These are phyloP conservation scores for Fraxinus excelsior DNA, from an alignment of 257 asterid species.

Conservation along the genomic window DNA sequence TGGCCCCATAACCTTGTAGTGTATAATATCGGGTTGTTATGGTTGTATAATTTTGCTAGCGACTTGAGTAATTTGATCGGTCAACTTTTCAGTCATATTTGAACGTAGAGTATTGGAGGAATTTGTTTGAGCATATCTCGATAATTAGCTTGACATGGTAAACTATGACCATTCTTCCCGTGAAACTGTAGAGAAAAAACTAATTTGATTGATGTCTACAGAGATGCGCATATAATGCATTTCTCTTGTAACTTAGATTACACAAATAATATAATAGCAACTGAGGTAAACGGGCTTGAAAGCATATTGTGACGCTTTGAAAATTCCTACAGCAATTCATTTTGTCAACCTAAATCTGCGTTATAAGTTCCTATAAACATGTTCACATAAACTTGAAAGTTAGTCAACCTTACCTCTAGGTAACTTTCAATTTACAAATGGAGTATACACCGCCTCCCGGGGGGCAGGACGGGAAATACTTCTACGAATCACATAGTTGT, in stretches of 20 bases:
- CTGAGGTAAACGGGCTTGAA: neutral
- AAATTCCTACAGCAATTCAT: neutral
- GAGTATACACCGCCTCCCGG: constrained; percentile 35
- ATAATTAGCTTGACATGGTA: neutral
- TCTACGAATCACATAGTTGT: neutral
- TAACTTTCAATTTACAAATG: neutral
- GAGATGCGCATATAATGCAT: neutral
- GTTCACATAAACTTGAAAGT: neutral
- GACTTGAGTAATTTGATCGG: neutral
- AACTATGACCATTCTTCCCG: neutral
- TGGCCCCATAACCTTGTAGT: too few species aligned
- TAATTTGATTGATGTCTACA: neutral
- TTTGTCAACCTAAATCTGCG: neutral
- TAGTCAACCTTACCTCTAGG: neutral
- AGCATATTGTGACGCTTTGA: neutral
- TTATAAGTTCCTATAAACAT: neutral
- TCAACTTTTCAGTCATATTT: too few species aligned
- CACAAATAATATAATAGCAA: neutral
- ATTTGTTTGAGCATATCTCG: neutral
- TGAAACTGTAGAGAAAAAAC: neutral
- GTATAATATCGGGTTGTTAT: too few species aligned
- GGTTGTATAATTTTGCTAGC: neutral
- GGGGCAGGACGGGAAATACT: constrained; percentile 13
- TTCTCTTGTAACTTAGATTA: neutral
- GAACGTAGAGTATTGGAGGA: neutral